Evolutionary conservation across 2,329 filamentous ascomycete genomes (phyloP), one percentile per base, ranked within the genome.

Genomic region (Davidsoniella eucalypti): DNA sequence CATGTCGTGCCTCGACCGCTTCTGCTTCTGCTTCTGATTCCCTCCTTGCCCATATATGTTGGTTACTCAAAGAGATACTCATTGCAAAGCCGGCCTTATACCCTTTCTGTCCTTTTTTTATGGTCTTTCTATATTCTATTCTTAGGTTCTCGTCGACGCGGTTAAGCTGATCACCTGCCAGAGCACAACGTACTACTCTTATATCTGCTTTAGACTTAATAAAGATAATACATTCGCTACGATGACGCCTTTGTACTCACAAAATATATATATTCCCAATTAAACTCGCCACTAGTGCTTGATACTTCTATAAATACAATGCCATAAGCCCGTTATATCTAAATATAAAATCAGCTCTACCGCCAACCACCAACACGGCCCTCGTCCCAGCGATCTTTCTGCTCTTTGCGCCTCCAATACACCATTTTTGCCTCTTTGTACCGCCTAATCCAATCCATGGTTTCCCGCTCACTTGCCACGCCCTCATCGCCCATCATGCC

Each of bases 361-460:
- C 90, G 76, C 92, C 92, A 96, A 1, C 92, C 92, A 9, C 90
- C 90, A 33, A 96, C 90, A 57, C 90, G 73, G 21, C 90, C 87
- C 65, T 96, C 90, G 62, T 96, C 92, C 92, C 92, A 96, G 58
- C 92, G 75, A 59, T 87, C 84, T 64, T 88, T 94, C 56, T 86
- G 76, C 68, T 96, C 92, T 60, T 82, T 79, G 52, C 92, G 73
- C 49, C 88, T 69, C 60, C 92, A 93, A 54, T 82, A 81, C 52
- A 83, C 68, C 57, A 84, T 83, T 61, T 81, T 84, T 8, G 84
- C 84, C 57, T 90, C 87, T 57, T 87, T 73, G 56, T 94, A 84
- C 58, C 83, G 69, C 59, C 81, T 74, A 17, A 94, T 77, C 79
- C 92, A 96, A 54, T 96, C 90, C 2, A 73, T 70, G 23, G 84